A percentile compares a stretch with the other conserved stretches of the same genome.
These are phyloP conservation scores for Mortierella sp. DNA, from an alignment of 371 early-diverging fungal genomes.

Conservation along the genomic window DNA sequence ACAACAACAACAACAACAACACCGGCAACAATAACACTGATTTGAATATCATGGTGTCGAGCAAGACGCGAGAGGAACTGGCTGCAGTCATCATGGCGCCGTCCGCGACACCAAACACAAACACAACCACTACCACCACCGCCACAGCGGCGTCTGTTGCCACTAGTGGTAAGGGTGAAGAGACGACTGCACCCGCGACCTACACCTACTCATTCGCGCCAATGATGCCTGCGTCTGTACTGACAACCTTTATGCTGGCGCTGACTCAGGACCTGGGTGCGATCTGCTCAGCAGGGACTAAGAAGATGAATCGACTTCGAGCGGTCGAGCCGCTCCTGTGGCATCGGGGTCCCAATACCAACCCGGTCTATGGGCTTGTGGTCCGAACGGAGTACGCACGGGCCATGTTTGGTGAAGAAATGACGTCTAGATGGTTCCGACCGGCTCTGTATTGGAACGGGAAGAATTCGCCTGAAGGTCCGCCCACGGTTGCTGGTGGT, in stretches of 20 bases:
- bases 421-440: slow-evolving; percentile 64
- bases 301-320: slow-evolving; percentile 29
- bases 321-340: slow-evolving; percentile 64
- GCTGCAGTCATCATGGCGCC: slow-evolving; percentile 22
- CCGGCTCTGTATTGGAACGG: slow-evolving; percentile 79
- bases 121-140: background rate
- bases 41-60: slow-evolving; percentile 40
- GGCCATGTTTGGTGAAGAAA: slow-evolving; percentile 61
- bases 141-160: background rate
- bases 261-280: slow-evolving; percentile 63
- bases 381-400: slow-evolving; percentile 71
- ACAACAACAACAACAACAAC: background rate
- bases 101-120: background rate
- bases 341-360: slow-evolving; percentile 78
- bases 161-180: background rate
- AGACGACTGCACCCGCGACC: background rate
- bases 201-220: slow-evolving; percentile 65
- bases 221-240: slow-evolving; percentile 63
- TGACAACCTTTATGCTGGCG: slow-evolving; percentile 58
- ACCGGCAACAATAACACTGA: background rate
- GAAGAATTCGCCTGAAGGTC: slow-evolving; percentile 60
- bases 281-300: slow-evolving; percentile 63
- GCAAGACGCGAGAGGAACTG: slow-evolving; percentile 34
- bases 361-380: slow-evolving; percentile 76
- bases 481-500: background rate